phyloP scores from a whole-genome alignment of 352 stramenopile species.

The Phytophthora pisi region DNA sequence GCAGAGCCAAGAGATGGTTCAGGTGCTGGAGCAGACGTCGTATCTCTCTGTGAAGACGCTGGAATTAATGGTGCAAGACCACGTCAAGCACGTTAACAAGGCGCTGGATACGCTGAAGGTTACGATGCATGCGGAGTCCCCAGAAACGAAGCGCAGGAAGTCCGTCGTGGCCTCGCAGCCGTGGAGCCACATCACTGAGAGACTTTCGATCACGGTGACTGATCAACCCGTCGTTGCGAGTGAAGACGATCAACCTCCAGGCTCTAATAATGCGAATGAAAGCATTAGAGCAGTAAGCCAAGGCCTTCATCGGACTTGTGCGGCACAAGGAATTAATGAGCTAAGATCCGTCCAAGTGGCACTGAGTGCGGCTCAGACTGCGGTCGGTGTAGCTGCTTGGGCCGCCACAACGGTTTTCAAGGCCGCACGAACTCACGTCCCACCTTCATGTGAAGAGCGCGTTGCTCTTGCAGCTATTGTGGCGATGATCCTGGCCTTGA shows the following conservation, averaged over 20 bases:
- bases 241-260: not conserved
- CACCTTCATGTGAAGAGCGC: constrained; percentile 19
- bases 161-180: constrained; percentile 5
- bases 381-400: constrained; percentile 10
- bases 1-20: constrained; percentile 42
- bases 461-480: constrained; percentile 3
- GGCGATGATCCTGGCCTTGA: constrained; percentile 11
- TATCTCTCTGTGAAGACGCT: constrained; percentile 56
- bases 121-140: not conserved
- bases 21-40: constrained; percentile 45
- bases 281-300: not conserved
- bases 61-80: constrained; percentile 62
- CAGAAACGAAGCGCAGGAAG: not conserved
- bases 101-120: constrained; percentile 27
- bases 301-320: not conserved
- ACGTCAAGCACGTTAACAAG: constrained; percentile 45
- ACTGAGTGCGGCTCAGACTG: constrained; percentile 18
- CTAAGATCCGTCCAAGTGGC: constrained; percentile 16
- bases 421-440: constrained; percentile 10
- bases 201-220: constrained; percentile 17
- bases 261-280: not conserved
- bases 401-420: constrained; percentile 1
- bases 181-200: constrained; percentile 19
- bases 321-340: not conserved
- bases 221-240: constrained; percentile 3